Evolutionary conservation across 257 asterid species (phyloP), one percentile per base, ranked within the genome.

Genomic region (Misopates orontium): DNA sequence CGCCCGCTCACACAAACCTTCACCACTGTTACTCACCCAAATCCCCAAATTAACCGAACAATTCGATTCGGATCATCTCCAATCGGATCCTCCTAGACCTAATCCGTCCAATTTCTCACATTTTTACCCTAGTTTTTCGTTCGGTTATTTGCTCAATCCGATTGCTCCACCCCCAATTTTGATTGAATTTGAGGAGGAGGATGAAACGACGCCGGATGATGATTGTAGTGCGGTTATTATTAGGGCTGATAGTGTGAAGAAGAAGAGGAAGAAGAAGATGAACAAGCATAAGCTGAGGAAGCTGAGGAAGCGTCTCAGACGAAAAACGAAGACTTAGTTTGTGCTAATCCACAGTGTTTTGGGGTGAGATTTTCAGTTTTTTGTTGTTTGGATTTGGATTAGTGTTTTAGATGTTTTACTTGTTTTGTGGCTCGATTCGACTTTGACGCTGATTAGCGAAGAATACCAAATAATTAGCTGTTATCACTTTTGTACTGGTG

Each of bases 181-280:
- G 1, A 54, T 56, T 67, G 69, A 68, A 47, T 44, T 68, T 8
- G 76, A 71, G 23, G 56, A 62, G 81, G 79, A 71, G 3, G 77
- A 51, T 56, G 85, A 45, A 21, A 68, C 22, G 63, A 31, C 15
- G 52, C 42, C 65, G 62, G 84, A 71, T 14, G 95, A 83, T 51
- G 41, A 81, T 14, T 67, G 32, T 55, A n/a, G n/a, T n/a, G n/a
- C n/a, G n/a, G n/a, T n/a, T n/a, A 68, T 78, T 49, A 74, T 89
- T 31, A 84, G 86, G 77, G 94, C 95, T 22, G 95, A 87, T 60
- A 89, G 95, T 69, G 93, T 85, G 76, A 89, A 89, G 84, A 87
- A 89, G 85, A 89, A 89, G 94, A 79, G 97, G 67, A 87, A 83
- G 66, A 84, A 19, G 87, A 89, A 87, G 88, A 89, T 89, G 97